phyloP scores from a whole-genome alignment of 2,329 filamentous ascomycete species.

The Leptodontidium sp. region DNA sequence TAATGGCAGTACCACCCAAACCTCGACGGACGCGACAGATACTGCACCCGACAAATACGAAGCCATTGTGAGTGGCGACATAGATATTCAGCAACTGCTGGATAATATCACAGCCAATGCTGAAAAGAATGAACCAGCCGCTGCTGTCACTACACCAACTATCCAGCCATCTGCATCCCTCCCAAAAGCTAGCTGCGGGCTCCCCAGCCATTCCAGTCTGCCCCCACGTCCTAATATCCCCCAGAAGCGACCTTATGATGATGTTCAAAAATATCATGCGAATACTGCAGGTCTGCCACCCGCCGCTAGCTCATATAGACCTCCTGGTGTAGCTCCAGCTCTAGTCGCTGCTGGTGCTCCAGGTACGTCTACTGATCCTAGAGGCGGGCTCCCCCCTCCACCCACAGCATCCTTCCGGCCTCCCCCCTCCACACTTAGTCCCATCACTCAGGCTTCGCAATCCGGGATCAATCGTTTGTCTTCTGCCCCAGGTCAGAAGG shows the following conservation, averaged over 20 bases:
- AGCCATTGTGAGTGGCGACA: conserved; percentile 44
- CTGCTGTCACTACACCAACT: conserved; percentile 35
- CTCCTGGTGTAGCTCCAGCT: conserved; percentile 42
- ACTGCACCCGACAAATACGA: conserved; percentile 40
- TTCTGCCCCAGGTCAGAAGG: conserved; percentile 33
- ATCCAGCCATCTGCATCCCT: conserved; percentile 37
- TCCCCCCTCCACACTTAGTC: conserved; percentile 35
- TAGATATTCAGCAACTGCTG: conserved; percentile 49
- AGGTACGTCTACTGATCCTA: conserved; percentile 46
- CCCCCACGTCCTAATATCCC: conserved; percentile 48
- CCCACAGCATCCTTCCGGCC: conserved; percentile 45
- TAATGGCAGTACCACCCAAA: conserved; percentile 35
- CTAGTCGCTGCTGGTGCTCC: conserved; percentile 46
- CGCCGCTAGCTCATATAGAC: conserved; percentile 43
- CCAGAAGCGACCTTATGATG: conserved; percentile 43
- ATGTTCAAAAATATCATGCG: conserved; percentile 45
- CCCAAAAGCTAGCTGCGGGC: conserved; percentile 38
- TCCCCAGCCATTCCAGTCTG: conserved; percentile 47
- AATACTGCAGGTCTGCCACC: conserved; percentile 41
- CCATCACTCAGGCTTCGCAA: conserved; percentile 38
- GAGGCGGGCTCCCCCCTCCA: conserved; percentile 47
- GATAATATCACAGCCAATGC: conserved; percentile 50
- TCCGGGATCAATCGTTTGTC: conserved; percentile 35
- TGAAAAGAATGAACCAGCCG: conserved; percentile 44
- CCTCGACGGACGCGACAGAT: conserved; percentile 33